These are phyloP conservation scores for Solanum hybrid DNA, from an alignment of 305 asterid genomes.

Conservation along the genomic window DNA sequence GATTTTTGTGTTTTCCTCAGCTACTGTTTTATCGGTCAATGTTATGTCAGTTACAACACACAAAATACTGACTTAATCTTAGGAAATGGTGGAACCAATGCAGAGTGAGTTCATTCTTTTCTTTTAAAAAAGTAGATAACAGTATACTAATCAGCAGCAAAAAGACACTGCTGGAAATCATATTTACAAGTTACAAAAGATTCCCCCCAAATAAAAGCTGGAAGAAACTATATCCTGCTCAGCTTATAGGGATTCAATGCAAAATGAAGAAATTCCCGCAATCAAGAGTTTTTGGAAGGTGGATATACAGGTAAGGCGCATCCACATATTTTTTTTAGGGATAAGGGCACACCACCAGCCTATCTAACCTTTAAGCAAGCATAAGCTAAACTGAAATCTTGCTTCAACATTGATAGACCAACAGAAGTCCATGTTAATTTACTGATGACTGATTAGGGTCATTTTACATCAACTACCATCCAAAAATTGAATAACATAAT, in stretches of 20 bases:
- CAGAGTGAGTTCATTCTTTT: neutral
- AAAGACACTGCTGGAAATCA: neutral
- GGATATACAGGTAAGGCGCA: neutral
- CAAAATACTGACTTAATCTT: neutral
- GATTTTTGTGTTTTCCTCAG: neutral
- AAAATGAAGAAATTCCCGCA: neutral
- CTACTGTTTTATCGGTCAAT: neutral
- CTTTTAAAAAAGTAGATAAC: neutral
- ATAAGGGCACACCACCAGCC: neutral
- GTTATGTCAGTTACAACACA: neutral
- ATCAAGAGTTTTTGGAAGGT: neutral
- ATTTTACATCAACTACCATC: neutral
- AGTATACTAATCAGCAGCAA: neutral
- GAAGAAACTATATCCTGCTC: neutral
- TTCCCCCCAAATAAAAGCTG: neutral
- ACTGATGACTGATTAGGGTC: neutral
- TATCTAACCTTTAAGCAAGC: neutral
- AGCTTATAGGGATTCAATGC: neutral
- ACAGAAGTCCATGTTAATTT: neutral
- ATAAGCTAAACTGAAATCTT: neutral
- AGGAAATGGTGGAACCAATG: neutral
- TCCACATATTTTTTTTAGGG: neutral
- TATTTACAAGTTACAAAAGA: neutral
- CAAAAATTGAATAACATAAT: neutral
- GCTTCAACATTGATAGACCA: neutral